phyloP scores from a whole-genome alignment of 768 basidiomycete species.

The Mycena vulgaris region DNA sequence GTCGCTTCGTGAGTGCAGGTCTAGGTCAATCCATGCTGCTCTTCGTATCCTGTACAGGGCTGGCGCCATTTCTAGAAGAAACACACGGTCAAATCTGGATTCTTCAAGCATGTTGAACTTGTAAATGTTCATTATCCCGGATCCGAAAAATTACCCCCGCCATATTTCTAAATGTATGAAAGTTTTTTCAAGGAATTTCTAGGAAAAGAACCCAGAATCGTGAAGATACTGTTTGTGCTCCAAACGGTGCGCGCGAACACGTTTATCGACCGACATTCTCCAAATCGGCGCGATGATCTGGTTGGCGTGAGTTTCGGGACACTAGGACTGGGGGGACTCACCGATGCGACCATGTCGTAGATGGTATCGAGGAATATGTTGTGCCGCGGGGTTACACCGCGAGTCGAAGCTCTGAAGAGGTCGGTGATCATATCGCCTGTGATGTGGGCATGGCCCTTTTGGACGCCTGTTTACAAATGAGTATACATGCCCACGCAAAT shows the following conservation, averaged over 20 bases:
- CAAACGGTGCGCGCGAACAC: constrained; percentile 58
- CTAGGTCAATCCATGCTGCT: too few species aligned
- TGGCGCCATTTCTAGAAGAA: too few species aligned
- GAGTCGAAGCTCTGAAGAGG: constrained; percentile 77
- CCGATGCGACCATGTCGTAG: constrained; percentile 62
- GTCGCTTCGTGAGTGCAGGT: too few species aligned
- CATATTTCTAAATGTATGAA: too few species aligned
- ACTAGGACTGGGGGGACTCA: constrained; percentile 45
- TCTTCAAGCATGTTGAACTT: too few species aligned
- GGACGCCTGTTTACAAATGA: constrained; percentile 65
- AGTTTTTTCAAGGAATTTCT: too few species aligned
- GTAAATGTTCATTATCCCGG: too few species aligned
- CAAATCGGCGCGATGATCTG: constrained; percentile 70
- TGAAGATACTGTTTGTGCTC: constrained; percentile 65
- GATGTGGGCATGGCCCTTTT: constrained; percentile 82
- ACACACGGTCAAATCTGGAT: too few species aligned
- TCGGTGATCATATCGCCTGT: constrained; percentile 78
- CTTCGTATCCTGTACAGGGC: too few species aligned
- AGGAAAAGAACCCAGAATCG: constrained; percentile 60
- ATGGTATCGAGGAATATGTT: constrained; percentile 72
- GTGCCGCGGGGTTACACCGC: constrained; percentile 74
- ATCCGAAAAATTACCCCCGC: too few species aligned
- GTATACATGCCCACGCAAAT: not conserved
- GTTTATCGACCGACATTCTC: constrained; percentile 65
- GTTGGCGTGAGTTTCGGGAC: constrained; percentile 7